phyloP scores from a whole-genome alignment of 192 early-diverging fungal genomes.

The Coemansia reversa region DNA sequence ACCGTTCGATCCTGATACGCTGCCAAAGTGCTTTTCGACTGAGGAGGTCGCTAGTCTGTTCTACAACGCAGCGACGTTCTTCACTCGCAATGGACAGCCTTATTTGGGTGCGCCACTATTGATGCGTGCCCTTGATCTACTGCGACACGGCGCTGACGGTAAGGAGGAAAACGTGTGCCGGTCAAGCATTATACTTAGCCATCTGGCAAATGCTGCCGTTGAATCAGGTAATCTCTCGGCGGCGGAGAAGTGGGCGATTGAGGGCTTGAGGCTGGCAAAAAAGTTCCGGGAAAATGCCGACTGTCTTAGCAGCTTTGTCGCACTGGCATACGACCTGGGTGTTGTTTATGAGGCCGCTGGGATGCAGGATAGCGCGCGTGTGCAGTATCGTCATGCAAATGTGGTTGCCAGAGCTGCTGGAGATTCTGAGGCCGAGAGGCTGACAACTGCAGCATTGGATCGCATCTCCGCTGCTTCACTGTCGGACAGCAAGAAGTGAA shows the following conservation, averaged over 20 bases:
- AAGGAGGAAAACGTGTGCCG: conserved; percentile 33
- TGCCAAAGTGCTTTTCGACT: conserved; percentile 40
- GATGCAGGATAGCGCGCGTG: conserved; percentile 29
- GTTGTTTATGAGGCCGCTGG: conserved; percentile 45
- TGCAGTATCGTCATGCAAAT: conserved; percentile 48
- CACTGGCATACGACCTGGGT: conserved; percentile 46
- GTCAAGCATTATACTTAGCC: conserved; percentile 51
- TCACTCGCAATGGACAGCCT: conserved; percentile 27
- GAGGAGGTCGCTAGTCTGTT: conserved; percentile 50
- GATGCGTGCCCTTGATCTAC: conserved; percentile 50
- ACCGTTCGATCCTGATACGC: conserved; percentile 45
- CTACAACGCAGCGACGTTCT: conserved; percentile 53
- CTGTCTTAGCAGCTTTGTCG: conserved; percentile 51
- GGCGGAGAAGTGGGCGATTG: conserved; percentile 39
- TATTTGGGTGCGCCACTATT: conserved; percentile 45
- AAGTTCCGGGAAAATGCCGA: conserved; percentile 44
- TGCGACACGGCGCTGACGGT: conserved; percentile 36
- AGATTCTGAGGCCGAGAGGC: conserved; percentile 24
- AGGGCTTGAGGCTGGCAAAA: conserved; percentile 44
- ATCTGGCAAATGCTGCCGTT: conserved; percentile 48
- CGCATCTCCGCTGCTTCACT: conserved; percentile 8
- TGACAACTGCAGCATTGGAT: conserved; percentile 25
- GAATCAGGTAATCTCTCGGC: conserved; percentile 24
- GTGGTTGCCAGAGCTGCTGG: conserved; percentile 28
- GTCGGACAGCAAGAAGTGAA: background rate